These are phyloP conservation scores for Synchytrium microbalum DNA, from an alignment of 371 early-diverging fungal species.

Conservation along the genomic window DNA sequence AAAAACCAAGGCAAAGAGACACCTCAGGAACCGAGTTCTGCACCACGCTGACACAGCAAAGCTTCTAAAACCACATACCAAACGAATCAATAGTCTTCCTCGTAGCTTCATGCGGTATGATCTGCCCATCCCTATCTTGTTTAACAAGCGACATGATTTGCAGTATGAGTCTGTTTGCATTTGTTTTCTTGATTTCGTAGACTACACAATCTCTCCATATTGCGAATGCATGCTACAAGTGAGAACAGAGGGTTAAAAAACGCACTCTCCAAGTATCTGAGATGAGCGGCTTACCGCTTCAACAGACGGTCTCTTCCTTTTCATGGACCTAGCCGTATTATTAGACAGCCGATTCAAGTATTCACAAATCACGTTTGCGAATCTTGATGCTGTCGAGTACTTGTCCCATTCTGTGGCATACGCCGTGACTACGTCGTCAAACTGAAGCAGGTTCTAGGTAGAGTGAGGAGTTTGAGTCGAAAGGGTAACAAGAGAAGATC, in stretches of 20 bases:
- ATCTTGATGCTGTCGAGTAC: constrained; percentile 56
- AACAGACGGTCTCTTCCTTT: constrained; percentile 48
- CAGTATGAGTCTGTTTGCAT: constrained; percentile 58
- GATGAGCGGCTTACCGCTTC: constrained; percentile 50
- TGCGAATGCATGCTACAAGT: constrained; percentile 52
- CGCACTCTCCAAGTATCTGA: background rate
- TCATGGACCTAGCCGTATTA: constrained; percentile 18
- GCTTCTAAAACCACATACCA: constrained; percentile 28
- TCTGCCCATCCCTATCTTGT: constrained; percentile 61
- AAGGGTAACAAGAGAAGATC: too few species aligned
- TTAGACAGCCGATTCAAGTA: constrained; percentile 57
- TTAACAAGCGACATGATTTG: constrained; percentile 63
- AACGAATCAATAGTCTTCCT: constrained; percentile 51
- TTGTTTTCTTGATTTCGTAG: constrained; percentile 47
- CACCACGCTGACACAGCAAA: constrained; percentile 5
- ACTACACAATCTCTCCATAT: constrained; percentile 69
- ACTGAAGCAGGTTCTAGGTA: constrained; percentile 38
- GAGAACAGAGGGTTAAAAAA: background rate
- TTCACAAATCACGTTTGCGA: constrained; percentile 59
- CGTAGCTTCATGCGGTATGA: constrained; percentile 49
- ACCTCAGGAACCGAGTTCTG: background rate
- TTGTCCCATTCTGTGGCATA: constrained; percentile 67
- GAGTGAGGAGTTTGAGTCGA: too few species aligned
- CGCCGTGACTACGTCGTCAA: constrained; percentile 61
- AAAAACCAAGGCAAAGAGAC: constrained; percentile 1